A percentile compares a stretch with the other conserved stretches of the same genome.
phyloP scores from a whole-genome alignment of 306 rosid genomes.

The Trifolium repens region DNA sequence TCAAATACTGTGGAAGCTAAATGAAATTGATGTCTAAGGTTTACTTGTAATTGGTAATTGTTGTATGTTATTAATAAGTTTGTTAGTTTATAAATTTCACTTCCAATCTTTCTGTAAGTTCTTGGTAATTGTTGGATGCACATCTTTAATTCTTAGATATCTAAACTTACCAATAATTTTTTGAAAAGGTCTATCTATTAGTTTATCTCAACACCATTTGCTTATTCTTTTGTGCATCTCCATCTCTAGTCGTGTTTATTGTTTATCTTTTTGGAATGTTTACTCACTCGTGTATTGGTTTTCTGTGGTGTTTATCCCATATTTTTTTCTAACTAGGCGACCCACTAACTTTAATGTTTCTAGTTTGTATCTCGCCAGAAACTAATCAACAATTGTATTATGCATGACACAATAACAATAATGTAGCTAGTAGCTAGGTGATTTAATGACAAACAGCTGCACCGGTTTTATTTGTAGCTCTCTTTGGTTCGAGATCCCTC shows the following conservation, averaged over 20 bases:
- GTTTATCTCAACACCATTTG: slow-evolving; percentile 2
- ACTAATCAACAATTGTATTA: no score
- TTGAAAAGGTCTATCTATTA: no score
- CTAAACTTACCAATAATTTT: neutral
- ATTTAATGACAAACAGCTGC: neutral
- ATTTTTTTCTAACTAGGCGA: neutral
- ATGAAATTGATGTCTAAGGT: slow-evolving; percentile 36
- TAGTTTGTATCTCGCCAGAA: no score
- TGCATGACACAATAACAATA: no score
- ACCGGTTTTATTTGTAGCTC: neutral
- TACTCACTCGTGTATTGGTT: neutral
- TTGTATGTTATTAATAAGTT: slow-evolving; percentile 4
- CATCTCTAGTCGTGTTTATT: neutral
- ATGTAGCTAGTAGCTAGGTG: no score
- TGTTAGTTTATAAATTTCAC: slow-evolving; percentile 10
- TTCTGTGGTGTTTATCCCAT: neutral
- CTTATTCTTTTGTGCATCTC: neutral
- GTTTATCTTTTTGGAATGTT: neutral
- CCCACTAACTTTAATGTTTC: neutral
- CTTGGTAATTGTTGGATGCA: slow-evolving; percentile 28
- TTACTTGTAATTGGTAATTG: slow-evolving; percentile 42
- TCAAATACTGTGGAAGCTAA: slow-evolving; percentile 41
- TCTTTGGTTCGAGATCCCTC: neutral
- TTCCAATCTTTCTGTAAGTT: slow-evolving; percentile 23
- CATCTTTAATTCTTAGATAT: slow-evolving; percentile 22